A percentile compares a stretch with the other conserved stretches of the same genome.
phyloP scores from a whole-genome alignment of 2,329 filamentous ascomycete genomes.

The Talaromyces sp. region DNA sequence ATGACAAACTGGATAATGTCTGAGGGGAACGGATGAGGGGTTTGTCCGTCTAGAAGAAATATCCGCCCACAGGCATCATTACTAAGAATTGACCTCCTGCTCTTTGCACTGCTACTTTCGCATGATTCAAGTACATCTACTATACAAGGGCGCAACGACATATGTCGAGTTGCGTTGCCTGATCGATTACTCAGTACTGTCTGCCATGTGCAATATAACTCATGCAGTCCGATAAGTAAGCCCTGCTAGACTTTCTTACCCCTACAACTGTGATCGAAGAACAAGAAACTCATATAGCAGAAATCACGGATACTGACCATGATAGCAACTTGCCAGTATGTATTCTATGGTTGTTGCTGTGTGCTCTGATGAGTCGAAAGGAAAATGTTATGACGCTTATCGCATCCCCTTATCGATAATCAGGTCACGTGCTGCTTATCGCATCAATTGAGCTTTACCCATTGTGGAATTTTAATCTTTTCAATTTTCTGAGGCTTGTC shows the following conservation, averaged over 20 bases:
- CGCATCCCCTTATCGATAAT: slow-evolving; percentile 2
- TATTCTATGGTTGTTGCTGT: background rate
- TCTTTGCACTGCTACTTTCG: background rate
- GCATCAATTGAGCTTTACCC: background rate
- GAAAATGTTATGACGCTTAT: background rate
- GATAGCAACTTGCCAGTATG: background rate
- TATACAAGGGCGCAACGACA: background rate
- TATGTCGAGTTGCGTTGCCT: background rate
- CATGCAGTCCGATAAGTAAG: background rate
- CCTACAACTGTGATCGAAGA: background rate
- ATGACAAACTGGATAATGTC: background rate
- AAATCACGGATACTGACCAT: background rate
- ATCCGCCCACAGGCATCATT: background rate
- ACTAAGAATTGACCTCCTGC: background rate
- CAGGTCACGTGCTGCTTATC: slow-evolving; percentile 7
- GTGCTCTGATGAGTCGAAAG: background rate
- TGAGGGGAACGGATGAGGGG: slow-evolving; percentile 9
- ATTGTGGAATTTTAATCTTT: slow-evolving; percentile 6
- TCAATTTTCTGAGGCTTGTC: slow-evolving; percentile 1
- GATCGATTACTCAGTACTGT: too few relatives aligned
- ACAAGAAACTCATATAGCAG: background rate
- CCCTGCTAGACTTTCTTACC: background rate
- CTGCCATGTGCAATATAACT: background rate
- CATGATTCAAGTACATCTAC: background rate
- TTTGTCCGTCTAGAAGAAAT: background rate